These are phyloP conservation scores for Pisolithus tinctorius DNA, from an alignment of 768 basidiomycete genomes.

Conservation along the genomic window DNA sequence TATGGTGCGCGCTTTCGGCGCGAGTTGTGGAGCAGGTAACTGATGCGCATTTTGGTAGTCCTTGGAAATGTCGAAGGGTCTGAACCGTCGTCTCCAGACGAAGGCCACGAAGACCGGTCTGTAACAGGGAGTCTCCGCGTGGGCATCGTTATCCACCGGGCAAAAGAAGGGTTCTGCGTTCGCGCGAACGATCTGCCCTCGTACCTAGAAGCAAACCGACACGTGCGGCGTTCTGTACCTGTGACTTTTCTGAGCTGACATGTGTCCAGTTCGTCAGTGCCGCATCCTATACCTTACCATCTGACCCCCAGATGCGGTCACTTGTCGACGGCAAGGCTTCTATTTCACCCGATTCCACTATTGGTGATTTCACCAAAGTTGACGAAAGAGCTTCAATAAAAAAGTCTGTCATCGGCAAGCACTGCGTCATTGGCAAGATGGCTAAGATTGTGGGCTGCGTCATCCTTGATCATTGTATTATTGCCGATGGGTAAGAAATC, in stretches of 20 bases:
- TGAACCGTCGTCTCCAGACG: constrained; percentile 39
- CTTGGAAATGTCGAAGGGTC: constrained; percentile 36
- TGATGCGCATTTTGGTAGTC: constrained; percentile 25
- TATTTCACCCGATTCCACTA: constrained; percentile 74
- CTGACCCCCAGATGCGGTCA: constrained; percentile 54
- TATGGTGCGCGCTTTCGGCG: constrained; percentile 32
- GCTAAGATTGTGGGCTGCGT: constrained; percentile 80
- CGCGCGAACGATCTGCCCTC: constrained; percentile 72
- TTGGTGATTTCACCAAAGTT: constrained; percentile 79
- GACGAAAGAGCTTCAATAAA: constrained; percentile 78
- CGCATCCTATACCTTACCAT: constrained; percentile 47
- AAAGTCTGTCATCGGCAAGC: constrained; percentile 70
- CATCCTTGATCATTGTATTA: constrained; percentile 80
- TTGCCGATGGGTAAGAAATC: constrained; percentile 68
- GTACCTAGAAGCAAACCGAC: constrained; percentile 76
- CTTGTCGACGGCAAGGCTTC: constrained; percentile 78
- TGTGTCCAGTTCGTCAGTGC: constrained; percentile 39
- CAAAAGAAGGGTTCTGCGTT: constrained; percentile 48
- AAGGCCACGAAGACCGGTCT: constrained; percentile 29
- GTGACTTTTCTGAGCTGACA: constrained; percentile 11
- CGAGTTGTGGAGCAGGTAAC: background rate
- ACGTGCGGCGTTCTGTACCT: constrained; percentile 38
- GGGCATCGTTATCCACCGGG: constrained; percentile 54
- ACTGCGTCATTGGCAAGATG: constrained; percentile 80
- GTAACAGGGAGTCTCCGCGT: constrained; percentile 49